A percentile compares a stretch with the other conserved stretches of the same genome.
These are phyloP conservation scores for Penicillium sp. DNA, from an alignment of 2,329 filamentous ascomycete genomes.

Conservation along the genomic window DNA sequence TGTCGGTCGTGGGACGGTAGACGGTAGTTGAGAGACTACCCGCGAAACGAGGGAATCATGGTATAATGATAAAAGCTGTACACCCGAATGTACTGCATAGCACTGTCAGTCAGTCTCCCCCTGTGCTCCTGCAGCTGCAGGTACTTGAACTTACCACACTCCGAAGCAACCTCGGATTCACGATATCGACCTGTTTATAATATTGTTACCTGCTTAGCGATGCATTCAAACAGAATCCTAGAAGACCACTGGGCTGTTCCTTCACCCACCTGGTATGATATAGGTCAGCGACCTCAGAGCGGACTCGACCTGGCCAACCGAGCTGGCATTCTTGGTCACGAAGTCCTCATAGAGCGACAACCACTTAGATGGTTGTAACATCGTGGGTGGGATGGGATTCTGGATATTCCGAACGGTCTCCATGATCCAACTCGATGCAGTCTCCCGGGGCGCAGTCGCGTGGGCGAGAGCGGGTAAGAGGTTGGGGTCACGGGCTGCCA, in stretches of 20 bases:
- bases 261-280: constrained; percentile 72
- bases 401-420: constrained; percentile 31
- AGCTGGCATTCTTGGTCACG: constrained; percentile 90
- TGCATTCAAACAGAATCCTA: neutral
- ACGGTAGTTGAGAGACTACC: constrained; percentile 58
- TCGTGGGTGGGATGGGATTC: constrained; percentile 28
- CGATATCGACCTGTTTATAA: constrained; percentile 41
- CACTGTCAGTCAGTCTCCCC: constrained; percentile 22
- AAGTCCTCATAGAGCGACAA: constrained; percentile 62
- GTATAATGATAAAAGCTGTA: constrained; percentile 88
- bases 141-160: constrained; percentile 61
- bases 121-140: constrained; percentile 7
- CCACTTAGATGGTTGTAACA: constrained; percentile 43
- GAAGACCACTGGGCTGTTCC: neutral
- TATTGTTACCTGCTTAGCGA: neutral
- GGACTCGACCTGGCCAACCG: constrained; percentile 93
- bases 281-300: constrained; percentile 91
- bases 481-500: constrained; percentile 26
- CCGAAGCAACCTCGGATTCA: constrained; percentile 92
- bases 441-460: constrained; percentile 8
- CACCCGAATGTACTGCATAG: constrained; percentile 70
- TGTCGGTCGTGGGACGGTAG: constrained; percentile 50
- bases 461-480: constrained; percentile 8
- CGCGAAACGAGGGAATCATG: constrained; percentile 83
- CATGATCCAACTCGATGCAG: constrained; percentile 27